Evolutionary conservation across 768 basidiomycete species (phyloP).

Genomic region (Gymnopilus dilepis): DNA sequence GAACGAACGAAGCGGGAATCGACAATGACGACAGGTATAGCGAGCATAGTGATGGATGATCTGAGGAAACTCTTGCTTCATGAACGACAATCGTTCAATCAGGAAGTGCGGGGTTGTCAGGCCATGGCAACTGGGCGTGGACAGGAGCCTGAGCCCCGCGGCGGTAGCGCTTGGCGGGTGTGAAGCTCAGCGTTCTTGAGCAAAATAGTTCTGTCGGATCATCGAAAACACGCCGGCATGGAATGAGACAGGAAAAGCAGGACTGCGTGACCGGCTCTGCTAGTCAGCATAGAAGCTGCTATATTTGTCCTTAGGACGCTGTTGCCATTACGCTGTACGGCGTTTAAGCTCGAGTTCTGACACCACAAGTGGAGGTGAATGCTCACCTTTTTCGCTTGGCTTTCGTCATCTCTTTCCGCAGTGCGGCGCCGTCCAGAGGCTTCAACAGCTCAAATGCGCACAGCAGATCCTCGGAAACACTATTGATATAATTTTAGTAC

Average conservation of each 20-base stretch:
- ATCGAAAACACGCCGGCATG: slow-evolving; percentile 22
- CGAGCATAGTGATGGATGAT: slow-evolving; percentile 13
- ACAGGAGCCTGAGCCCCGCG: slow-evolving; percentile 1
- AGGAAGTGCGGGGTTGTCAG: slow-evolving; percentile 1
- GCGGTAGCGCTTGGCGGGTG: neutral
- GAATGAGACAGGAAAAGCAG: slow-evolving; percentile 10
- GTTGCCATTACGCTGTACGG: slow-evolving; percentile 39
- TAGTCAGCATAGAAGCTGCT: slow-evolving; percentile 1
- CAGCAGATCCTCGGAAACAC: slow-evolving; percentile 95
- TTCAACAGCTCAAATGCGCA: slow-evolving; percentile 98
- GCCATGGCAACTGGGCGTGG: neutral
- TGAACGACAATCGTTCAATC: slow-evolving; percentile 12
- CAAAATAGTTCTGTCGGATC: slow-evolving; percentile 17
- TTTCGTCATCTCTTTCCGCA: slow-evolving; percentile 98
- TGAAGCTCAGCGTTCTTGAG: slow-evolving; percentile 7
- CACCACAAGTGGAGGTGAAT: neutral
- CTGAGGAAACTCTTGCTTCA: slow-evolving; percentile 8
- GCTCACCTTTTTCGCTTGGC: slow-evolving; percentile 94
- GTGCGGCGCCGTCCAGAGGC: slow-evolving; percentile 90
- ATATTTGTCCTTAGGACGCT: slow-evolving; percentile 24
- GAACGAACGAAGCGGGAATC: slow-evolving; percentile 2
- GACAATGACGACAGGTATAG: slow-evolving; percentile 5
- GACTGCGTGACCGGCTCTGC: neutral
- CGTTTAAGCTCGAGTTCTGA: slow-evolving; percentile 19
- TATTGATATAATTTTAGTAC: slow-evolving; percentile 32